phyloP scores from a whole-genome alignment of 371 early-diverging fungal species.

The Apophysomyces sp. region DNA sequence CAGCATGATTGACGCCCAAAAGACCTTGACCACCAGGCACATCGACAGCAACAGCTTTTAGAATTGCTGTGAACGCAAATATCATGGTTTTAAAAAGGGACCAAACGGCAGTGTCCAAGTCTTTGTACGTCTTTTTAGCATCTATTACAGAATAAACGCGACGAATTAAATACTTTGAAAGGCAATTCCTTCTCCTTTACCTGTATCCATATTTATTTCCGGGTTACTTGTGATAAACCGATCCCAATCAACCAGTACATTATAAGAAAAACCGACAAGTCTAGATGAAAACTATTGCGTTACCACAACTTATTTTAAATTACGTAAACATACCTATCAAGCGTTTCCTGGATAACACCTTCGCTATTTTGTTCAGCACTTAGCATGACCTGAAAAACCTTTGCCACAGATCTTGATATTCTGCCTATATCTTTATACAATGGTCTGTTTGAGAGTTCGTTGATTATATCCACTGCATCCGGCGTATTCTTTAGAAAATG shows the following conservation, averaged over 20 bases:
- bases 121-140: slow-evolving; percentile 8
- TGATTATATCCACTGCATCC: slow-evolving; percentile 6
- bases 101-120: slow-evolving; percentile 25
- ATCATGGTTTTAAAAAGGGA: slow-evolving; percentile 40
- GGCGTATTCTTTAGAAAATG: slow-evolving; percentile 13
- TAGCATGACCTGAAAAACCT: slow-evolving; percentile 18
- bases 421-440: slow-evolving; percentile 47
- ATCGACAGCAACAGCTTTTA: slow-evolving; percentile 42
- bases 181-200: slow-evolving; percentile 5
- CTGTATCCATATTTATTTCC: slow-evolving; percentile 10
- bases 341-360: slow-evolving; percentile 1
- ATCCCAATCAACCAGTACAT: slow-evolving; percentile 43
- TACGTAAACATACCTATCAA: slow-evolving; percentile 16
- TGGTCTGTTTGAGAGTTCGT: slow-evolving; percentile 16
- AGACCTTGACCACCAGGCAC: slow-evolving; percentile 34
- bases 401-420: slow-evolving; percentile 39
- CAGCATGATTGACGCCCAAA: slow-evolving; percentile 19
- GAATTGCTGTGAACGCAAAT: slow-evolving; percentile 42
- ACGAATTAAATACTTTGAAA: neutral
- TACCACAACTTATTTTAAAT: neutral
- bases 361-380: slow-evolving; percentile 3
- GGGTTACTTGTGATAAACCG: slow-evolving; percentile 15
- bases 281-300: neutral
- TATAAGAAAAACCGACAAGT: slow-evolving; percentile 36
- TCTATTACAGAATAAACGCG: neutral